phyloP scores from a whole-genome alignment of 2,329 filamentous ascomycete species.

The Beauveria sp. region DNA sequence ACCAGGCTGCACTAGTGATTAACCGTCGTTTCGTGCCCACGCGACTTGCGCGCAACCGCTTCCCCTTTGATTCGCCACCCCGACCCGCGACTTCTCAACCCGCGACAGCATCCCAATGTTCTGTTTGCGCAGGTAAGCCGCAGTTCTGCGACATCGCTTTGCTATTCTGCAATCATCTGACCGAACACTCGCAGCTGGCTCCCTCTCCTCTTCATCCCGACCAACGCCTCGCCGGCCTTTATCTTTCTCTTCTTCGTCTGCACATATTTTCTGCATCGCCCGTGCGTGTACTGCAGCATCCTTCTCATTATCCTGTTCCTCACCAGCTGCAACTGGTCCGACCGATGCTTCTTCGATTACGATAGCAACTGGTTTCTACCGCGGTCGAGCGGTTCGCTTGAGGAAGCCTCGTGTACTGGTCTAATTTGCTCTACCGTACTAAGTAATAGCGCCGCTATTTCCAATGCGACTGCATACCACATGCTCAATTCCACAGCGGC shows the following conservation, averaged over 20 bases:
- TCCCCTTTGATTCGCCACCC: neutral
- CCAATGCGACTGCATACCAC: conserved; percentile 44
- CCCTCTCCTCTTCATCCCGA: conserved; percentile 80
- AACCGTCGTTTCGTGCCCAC: too few species aligned
- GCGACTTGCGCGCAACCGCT: neutral
- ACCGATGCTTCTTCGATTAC: conserved; percentile 90
- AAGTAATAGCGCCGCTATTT: conserved; percentile 21
- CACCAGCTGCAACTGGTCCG: conserved; percentile 83
- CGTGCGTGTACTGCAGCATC: conserved; percentile 96
- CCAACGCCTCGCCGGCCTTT: conserved; percentile 77
- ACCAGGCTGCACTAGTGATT: too few species aligned
- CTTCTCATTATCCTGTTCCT: conserved; percentile 92
- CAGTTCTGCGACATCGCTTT: neutral
- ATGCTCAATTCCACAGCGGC: conserved; percentile 63
- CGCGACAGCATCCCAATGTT: conserved; percentile 40
- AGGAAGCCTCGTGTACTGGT: conserved; percentile 18
- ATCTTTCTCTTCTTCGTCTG: conserved; percentile 85
- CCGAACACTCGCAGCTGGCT: conserved; percentile 56
- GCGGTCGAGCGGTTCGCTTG: conserved; percentile 35
- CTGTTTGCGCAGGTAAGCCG: conserved; percentile 49
- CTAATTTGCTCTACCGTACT: conserved; percentile 13
- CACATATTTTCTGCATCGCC: conserved; percentile 92
- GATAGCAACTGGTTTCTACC: conserved; percentile 88
- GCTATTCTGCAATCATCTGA: neutral
- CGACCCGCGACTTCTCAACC: neutral